These are phyloP conservation scores for Mollisia scopiformis DNA, from an alignment of 2,329 filamentous ascomycete species.

Conservation along the genomic window DNA sequence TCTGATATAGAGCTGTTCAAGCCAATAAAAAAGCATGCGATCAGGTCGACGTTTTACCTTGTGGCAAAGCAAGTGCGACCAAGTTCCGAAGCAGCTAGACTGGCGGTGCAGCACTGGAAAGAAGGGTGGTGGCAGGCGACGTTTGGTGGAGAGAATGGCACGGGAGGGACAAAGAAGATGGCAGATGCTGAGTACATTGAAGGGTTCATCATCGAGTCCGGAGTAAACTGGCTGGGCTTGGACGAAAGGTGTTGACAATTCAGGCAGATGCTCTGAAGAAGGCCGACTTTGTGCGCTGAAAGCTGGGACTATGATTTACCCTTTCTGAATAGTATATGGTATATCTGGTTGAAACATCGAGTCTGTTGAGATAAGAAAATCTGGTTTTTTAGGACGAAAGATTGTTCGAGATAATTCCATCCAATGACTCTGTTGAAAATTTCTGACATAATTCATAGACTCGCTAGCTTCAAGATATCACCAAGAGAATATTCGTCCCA, in stretches of 20 bases:
- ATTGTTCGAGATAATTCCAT: too few relatives aligned
- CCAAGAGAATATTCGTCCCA: too few relatives aligned
- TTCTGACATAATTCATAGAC: too few relatives aligned
- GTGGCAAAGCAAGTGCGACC: conserved; percentile 25
- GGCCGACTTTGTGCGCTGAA: too few relatives aligned
- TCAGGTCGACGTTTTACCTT: conserved; percentile 23
- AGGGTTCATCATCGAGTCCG: conserved; percentile 15
- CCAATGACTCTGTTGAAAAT: too few relatives aligned
- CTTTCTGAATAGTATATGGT: too few relatives aligned
- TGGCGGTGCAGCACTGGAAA: conserved; percentile 9
- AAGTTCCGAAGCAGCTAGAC: conserved; percentile 3
- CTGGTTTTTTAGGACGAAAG: too few relatives aligned
- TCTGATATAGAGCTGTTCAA: conserved; percentile 22
- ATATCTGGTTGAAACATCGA: too few relatives aligned
- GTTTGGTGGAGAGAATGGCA: conserved; percentile 18
- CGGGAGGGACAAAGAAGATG: not conserved
- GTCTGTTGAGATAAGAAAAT: too few relatives aligned
- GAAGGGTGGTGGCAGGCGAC: conserved; percentile 20
- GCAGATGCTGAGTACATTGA: conserved; percentile 9
- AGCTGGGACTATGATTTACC: too few relatives aligned
- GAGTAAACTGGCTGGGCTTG: conserved; percentile 11
- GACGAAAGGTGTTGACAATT: conserved; percentile 16
- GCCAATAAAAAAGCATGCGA: conserved; percentile 19
- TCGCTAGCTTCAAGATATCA: too few relatives aligned
- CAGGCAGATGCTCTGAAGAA: conserved; percentile 15